A percentile compares a stretch with the other conserved stretches of the same genome.
Conservation (phyloP, 2,329 filamentous ascomycete genomes). For the Colletotrichum sublineola region DNA sequence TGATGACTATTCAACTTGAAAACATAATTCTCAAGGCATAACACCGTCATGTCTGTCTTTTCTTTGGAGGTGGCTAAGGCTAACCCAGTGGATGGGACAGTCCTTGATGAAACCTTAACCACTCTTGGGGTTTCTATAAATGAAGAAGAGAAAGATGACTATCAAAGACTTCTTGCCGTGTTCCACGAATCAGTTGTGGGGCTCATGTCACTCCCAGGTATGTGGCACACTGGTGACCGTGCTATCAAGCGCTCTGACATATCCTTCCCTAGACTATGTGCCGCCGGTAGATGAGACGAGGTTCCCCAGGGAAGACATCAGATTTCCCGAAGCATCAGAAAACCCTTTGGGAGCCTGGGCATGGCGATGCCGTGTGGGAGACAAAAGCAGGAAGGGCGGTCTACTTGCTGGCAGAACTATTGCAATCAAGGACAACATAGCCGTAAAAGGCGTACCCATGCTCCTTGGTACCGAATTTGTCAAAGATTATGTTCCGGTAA, state of each 20-base stretch:
- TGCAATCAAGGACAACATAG: conserved; percentile 50
- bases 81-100: conserved; percentile 16
- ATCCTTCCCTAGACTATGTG: neutral
- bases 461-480: conserved; percentile 30
- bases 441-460: conserved; percentile 42
- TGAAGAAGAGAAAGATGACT: conserved; percentile 20
- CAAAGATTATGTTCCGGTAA: conserved; percentile 11
- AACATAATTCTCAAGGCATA: too few relatives aligned
- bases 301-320: conserved; percentile 12
- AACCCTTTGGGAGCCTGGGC: conserved; percentile 54
- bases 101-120: conserved; percentile 7
- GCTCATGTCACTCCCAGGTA: conserved; percentile 23
- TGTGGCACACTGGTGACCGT: neutral
- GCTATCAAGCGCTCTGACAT: too few relatives aligned
- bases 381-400: conserved; percentile 8
- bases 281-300: conserved; percentile 6
- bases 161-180: conserved; percentile 26
- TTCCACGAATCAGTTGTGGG: conserved; percentile 27
- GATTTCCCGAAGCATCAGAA: conserved; percentile 42
- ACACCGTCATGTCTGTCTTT: conserved; percentile 25
- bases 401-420: conserved; percentile 43
- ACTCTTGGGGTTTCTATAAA: conserved; percentile 13
- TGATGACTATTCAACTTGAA: neutral
- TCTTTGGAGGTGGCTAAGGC: conserved; percentile 24
- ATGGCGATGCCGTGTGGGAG: conserved; percentile 48